A percentile compares a stretch with the other conserved stretches of the same genome.
Evolutionary conservation across 768 basidiomycete species (phyloP).

Genomic region (Termitomyces sp.): DNA sequence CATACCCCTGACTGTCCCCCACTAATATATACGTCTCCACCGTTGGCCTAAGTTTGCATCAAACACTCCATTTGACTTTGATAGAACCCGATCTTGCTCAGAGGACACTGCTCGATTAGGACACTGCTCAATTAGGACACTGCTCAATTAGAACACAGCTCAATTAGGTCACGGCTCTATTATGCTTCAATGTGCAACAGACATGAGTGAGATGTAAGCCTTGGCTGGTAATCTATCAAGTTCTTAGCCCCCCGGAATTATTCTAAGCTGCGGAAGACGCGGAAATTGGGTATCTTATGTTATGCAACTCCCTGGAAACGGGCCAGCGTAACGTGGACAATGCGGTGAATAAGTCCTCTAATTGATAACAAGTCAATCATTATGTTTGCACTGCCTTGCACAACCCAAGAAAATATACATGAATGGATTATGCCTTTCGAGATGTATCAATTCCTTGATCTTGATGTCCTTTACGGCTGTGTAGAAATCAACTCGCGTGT

Average conservation of each 20-base stretch:
- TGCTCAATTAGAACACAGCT: not conserved
- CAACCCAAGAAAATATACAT: not conserved
- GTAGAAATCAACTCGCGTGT: not conserved
- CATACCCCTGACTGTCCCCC: constrained; percentile 11
- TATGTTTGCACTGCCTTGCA: not conserved
- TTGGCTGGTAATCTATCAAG: not conserved
- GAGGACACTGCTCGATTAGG: not conserved
- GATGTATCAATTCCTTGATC: not conserved
- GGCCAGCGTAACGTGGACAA: too few relatives aligned
- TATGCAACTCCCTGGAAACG: not conserved
- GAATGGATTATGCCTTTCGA: not conserved
- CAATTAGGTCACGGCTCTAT: too few relatives aligned
- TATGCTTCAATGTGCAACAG: not conserved
- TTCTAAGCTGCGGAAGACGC: not conserved
- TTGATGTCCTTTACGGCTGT: constrained; percentile 1
- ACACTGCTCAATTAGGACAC: not conserved
- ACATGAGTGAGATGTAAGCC: too few relatives aligned
- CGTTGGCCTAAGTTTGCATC: not conserved
- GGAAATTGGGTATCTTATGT: not conserved
- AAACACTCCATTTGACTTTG: not conserved
- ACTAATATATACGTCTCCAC: constrained; percentile 8
- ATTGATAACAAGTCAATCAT: not conserved
- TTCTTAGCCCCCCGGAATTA: too few relatives aligned
- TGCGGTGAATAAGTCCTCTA: not conserved
- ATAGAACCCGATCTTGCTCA: not conserved